Percentiles rank a stretch among this genome's conserved stretches.
Conservation (phyloP, 1,284 basidiomycete genomes). For the Fomitopsis palustris region DNA sequence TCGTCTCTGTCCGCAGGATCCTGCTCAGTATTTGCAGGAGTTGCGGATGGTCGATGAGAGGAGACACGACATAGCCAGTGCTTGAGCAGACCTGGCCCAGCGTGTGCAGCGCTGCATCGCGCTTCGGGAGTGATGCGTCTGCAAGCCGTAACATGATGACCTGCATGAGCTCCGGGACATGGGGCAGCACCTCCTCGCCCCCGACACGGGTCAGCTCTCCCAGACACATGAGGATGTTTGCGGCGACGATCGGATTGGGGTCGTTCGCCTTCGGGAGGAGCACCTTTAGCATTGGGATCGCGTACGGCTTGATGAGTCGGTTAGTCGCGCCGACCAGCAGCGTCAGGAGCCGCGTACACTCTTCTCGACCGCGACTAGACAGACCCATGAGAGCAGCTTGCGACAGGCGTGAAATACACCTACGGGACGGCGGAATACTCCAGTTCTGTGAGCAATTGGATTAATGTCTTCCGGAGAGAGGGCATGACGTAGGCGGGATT, state of each 20-base stretch:
- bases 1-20: conserved; percentile 84
- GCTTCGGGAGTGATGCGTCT: conserved; percentile 82
- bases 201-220: conserved; percentile 94
- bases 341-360: conserved; percentile 86
- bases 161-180: conserved; percentile 86
- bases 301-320: conserved; percentile 94
- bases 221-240: conserved; percentile 91
- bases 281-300: conserved; percentile 92
- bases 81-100: conserved; percentile 95
- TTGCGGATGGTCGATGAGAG: conserved; percentile 89
- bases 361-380: conserved; percentile 79
- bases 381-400: conserved; percentile 1
- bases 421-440: conserved; percentile 93
- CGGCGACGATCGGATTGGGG: conserved; percentile 83
- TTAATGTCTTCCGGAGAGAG: conserved; percentile 91
- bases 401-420: not conserved
- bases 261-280: conserved; percentile 89
- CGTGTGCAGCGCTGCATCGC: conserved; percentile 93
- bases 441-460: conserved; percentile 95
- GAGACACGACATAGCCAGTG: conserved; percentile 92
- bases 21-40: conserved; percentile 86
- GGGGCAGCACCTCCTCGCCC: conserved; percentile 85
- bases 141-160: conserved; percentile 88
- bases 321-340: conserved; percentile 89
- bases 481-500: conserved; percentile 99